These are phyloP conservation scores for Graphiopsis chlorocephala DNA, from an alignment of 2,329 filamentous ascomycete species.

Conservation along the genomic window DNA sequence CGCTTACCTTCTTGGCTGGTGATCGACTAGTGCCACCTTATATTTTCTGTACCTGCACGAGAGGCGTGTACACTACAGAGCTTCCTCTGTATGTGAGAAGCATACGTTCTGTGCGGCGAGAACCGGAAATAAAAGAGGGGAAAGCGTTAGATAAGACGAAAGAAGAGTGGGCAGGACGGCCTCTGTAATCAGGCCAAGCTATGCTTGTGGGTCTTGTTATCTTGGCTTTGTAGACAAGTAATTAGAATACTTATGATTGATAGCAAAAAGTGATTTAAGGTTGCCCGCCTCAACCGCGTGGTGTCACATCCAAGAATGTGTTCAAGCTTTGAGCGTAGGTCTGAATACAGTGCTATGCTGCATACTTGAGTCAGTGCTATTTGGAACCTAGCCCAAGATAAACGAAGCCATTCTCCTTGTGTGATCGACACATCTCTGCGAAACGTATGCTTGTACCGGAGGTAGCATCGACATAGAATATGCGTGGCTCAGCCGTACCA, in stretches of 20 bases:
- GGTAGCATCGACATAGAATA: too few species aligned
- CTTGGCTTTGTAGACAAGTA: not conserved
- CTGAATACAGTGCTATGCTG: not conserved
- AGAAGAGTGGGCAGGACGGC: not conserved
- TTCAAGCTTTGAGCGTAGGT: not conserved
- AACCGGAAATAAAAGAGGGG: not conserved
- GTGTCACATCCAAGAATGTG: not conserved
- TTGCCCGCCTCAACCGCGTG: not conserved
- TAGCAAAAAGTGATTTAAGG: not conserved
- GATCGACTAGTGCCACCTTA: not conserved
- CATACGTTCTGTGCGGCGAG: not conserved
- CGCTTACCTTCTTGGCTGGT: not conserved
- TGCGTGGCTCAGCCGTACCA: not conserved
- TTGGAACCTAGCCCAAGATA: not conserved
- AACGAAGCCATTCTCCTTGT: not conserved
- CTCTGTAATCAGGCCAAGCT: not conserved
- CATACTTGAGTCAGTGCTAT: not conserved
- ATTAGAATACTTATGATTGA: not conserved
- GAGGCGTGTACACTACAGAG: too few species aligned
- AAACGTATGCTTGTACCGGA: not conserved
- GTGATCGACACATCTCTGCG: too few species aligned
- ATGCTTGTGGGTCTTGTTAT: constrained; percentile 3
- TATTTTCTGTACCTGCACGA: too few species aligned
- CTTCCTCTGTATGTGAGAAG: too few species aligned
- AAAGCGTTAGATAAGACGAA: not conserved